phyloP scores from a whole-genome alignment of 306 rosid genomes.

The Arachis hypogaea region DNA sequence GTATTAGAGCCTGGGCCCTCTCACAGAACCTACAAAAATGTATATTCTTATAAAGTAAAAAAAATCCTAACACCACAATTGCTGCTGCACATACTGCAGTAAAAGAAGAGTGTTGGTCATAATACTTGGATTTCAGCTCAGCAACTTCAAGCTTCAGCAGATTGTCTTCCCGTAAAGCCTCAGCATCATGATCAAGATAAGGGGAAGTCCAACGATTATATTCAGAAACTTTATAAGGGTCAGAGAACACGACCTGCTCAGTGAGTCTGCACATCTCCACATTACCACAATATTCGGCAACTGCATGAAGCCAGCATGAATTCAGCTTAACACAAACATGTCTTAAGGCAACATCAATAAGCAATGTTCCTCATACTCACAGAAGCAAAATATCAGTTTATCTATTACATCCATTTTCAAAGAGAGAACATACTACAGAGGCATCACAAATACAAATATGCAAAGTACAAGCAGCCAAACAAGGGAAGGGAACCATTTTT shows the following conservation, averaged over 20 bases:
- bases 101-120: background rate
- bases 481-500: background rate
- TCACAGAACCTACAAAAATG: slow-evolving; percentile 60
- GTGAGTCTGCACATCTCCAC: slow-evolving; percentile 88
- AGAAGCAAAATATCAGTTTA: background rate
- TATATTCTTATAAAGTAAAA: too few species aligned
- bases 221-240: slow-evolving; percentile 81
- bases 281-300: slow-evolving; percentile 86
- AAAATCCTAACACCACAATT: too few species aligned
- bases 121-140: slow-evolving; percentile 66
- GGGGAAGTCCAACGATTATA: slow-evolving; percentile 75
- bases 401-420: background rate
- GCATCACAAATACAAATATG: background rate
- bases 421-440: background rate
- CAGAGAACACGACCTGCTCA: slow-evolving; percentile 91
- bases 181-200: slow-evolving; percentile 71
- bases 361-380: background rate
- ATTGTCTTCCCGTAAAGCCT: slow-evolving; percentile 70
- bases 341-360: background rate
- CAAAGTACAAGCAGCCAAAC: background rate
- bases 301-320: slow-evolving; percentile 52
- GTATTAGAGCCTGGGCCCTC: slow-evolving; percentile 75
- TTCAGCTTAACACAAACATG: slow-evolving; percentile 18
- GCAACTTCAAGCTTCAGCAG: slow-evolving; percentile 70
- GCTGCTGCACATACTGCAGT: too few species aligned